phyloP scores from a whole-genome alignment of 2,329 filamentous ascomycete genomes.

The Claviceps sorghi region DNA sequence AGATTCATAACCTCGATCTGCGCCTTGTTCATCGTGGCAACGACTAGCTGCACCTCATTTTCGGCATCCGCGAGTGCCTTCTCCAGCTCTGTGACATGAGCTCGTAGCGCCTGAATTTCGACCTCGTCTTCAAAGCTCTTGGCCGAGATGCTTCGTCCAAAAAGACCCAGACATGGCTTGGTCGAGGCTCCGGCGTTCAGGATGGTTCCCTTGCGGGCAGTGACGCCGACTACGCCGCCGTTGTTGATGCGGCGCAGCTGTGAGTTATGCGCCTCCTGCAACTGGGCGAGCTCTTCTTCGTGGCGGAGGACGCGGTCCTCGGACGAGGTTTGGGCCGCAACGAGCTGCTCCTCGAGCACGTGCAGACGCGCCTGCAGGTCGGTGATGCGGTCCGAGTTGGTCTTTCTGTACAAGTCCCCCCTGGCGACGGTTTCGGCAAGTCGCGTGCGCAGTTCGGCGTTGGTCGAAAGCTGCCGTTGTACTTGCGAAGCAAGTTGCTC shows the following conservation, averaged over 20 bases:
- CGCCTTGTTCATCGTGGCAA: slow-evolving; percentile 63
- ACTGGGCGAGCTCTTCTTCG: slow-evolving; percentile 65
- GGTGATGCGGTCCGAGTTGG: slow-evolving; percentile 70
- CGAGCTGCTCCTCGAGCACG: slow-evolving; percentile 67
- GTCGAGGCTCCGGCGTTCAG: slow-evolving; percentile 17
- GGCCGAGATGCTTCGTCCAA: slow-evolving; percentile 37
- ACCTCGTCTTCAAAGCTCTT: slow-evolving; percentile 58
- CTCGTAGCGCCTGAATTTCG: slow-evolving; percentile 61
- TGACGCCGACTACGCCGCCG: slow-evolving; percentile 17
- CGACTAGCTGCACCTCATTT: slow-evolving; percentile 68
- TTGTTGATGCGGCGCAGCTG: slow-evolving; percentile 63
- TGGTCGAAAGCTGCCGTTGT: slow-evolving; percentile 63
- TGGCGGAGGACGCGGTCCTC: slow-evolving; percentile 73
- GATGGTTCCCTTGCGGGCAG: slow-evolving; percentile 18
- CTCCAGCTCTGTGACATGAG: slow-evolving; percentile 72
- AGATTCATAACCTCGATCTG: slow-evolving; percentile 74
- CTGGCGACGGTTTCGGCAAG: slow-evolving; percentile 67
- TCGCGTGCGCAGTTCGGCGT: slow-evolving; percentile 59
- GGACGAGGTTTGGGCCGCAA: slow-evolving; percentile 68
- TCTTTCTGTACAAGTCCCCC: slow-evolving; percentile 69
- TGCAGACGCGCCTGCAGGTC: slow-evolving; percentile 70
- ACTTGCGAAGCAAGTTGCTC: slow-evolving; percentile 70
- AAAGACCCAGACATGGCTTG: slow-evolving; percentile 21
- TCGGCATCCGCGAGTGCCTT: slow-evolving; percentile 46
- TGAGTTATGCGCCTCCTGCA: slow-evolving; percentile 63